Evolutionary conservation across 345 rosid genomes (phyloP), one percentile per base, ranked within the genome.

Genomic region (Psidium guajava): DNA sequence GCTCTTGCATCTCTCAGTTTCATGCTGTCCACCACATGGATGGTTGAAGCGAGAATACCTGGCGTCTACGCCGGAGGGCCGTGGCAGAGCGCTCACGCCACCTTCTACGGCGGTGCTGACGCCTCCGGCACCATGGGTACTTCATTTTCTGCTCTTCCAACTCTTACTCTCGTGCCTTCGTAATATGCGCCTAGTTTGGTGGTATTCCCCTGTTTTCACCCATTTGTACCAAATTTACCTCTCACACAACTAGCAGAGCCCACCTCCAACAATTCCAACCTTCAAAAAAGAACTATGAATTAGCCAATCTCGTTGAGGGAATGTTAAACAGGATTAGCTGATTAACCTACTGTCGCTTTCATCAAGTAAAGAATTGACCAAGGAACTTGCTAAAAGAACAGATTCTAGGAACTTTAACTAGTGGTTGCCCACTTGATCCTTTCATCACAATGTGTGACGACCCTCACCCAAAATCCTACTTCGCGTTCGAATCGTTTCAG

Each of bases 111-210:
- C 21, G 95, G 95, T 59, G 82, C 86, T 10, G 97, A 94, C 80
- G 95, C 95, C 83, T 92, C 94, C 16, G 97, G 97, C 22, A 94
- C 97, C 50, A 93, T 93, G 97, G 95, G 96, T 94, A 93, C 25
- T 15, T 69, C 69, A 25, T 51, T 59, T 61, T 56, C 40, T 85
- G 82, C 49, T 64, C 40, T 7, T 40, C 3, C 80, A 18, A 2
- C 80, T 5, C 80, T 36, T 32, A 9, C 80, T 32, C 80, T 69
- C 0, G 24, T 36, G 80, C 80, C 80, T 36, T 36, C 24, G 47
- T 16, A 32, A 36, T 40, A 4, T 8, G 80, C 47, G 36, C 80
- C 80, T 36, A 69, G 80, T 69, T 36, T 69, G 36, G 36, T 56
- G 16, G 77, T 11, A 13, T 24, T 21, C 49, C 47, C 64, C 52